Conservation (phyloP, 163 green algal species). For the Chlamydomonas reinhardtii region DNA sequence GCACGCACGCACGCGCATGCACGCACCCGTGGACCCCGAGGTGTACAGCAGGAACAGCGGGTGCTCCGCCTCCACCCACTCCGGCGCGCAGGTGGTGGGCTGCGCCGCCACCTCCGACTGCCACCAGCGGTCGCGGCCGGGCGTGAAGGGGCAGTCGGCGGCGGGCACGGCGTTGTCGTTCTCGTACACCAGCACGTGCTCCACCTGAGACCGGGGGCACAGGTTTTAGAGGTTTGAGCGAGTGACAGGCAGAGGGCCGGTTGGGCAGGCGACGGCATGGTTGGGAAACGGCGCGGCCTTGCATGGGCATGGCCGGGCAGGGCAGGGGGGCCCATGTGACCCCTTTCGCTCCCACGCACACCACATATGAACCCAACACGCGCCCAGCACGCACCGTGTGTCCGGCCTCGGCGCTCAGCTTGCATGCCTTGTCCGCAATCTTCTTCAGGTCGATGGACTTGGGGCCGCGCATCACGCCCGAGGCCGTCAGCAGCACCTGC, state of each 20-base stretch:
- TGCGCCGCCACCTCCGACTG: conserved; percentile 81
- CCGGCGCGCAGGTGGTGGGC: conserved; percentile 73
- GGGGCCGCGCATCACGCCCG: conserved; percentile 82
- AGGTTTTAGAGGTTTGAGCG: too few relatives aligned
- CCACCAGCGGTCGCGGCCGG: conserved; percentile 75
- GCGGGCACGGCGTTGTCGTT: conserved; percentile 66
- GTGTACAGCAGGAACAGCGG: conserved; percentile 96
- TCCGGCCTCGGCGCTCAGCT: conserved; percentile 52
- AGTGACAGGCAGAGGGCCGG: too few relatives aligned
- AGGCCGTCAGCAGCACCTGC: conserved; percentile 66
- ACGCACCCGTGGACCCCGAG: conserved; percentile 78
- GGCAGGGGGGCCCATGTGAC: too few relatives aligned
- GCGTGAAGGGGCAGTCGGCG: conserved; percentile 59
- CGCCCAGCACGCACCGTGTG: conserved; percentile 53
- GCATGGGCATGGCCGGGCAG: too few relatives aligned
- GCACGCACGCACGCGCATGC: too few relatives aligned
- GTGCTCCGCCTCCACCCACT: conserved; percentile 95
- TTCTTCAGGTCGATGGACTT: conserved; percentile 93
- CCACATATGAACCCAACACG: too few relatives aligned
- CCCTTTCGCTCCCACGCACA: not conserved
- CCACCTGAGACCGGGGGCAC: conserved; percentile 62
- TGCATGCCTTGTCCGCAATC: conserved; percentile 89
- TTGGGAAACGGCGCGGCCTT: too few relatives aligned
- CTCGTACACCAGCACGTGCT: conserved; percentile 75
- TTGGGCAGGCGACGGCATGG: too few relatives aligned